These are phyloP conservation scores for Nothomitra cinnamomea DNA, from an alignment of 2,329 filamentous ascomycete genomes.

Conservation along the genomic window DNA sequence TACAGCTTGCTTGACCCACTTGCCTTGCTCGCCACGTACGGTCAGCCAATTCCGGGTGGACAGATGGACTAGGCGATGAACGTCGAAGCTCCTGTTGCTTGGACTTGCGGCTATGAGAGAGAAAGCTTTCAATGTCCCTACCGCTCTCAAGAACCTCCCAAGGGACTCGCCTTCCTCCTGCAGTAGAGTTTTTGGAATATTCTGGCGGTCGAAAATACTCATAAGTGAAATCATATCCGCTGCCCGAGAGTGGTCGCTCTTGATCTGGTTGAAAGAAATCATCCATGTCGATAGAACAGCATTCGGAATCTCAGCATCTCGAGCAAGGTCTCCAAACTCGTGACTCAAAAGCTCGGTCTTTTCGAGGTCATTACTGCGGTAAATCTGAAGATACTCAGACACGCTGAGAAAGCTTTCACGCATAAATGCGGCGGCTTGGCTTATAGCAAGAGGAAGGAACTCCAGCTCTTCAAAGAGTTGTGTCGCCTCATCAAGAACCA, in stretches of 20 bases:
- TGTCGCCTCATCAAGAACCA: neutral
- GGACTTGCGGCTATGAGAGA: neutral
- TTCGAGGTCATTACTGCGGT: neutral
- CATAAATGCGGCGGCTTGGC: neutral
- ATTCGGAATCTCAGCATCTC: neutral
- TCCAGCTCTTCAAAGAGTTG: neutral
- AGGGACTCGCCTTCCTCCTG: neutral
- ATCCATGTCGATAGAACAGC: neutral
- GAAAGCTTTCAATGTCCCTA: neutral
- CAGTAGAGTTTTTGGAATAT: slow-evolving; percentile 1
- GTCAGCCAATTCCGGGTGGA: neutral
- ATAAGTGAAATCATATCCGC: slow-evolving; percentile 8
- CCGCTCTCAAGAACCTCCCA: neutral
- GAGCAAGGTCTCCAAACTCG: neutral
- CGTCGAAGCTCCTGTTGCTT: neutral
- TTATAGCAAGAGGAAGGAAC: neutral
- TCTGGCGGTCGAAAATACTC: no score
- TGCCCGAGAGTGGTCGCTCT: slow-evolving; percentile 4
- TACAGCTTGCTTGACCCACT: neutral
- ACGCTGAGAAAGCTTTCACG: neutral
- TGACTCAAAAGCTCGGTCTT: neutral
- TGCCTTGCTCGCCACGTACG: neutral
- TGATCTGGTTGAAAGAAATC: slow-evolving; percentile 7
- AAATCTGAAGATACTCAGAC: neutral
- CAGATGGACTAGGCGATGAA: neutral